Evolutionary conservation across 305 asterid species (phyloP), one percentile per base, ranked within the genome.

Genomic region (Lippia alba): DNA sequence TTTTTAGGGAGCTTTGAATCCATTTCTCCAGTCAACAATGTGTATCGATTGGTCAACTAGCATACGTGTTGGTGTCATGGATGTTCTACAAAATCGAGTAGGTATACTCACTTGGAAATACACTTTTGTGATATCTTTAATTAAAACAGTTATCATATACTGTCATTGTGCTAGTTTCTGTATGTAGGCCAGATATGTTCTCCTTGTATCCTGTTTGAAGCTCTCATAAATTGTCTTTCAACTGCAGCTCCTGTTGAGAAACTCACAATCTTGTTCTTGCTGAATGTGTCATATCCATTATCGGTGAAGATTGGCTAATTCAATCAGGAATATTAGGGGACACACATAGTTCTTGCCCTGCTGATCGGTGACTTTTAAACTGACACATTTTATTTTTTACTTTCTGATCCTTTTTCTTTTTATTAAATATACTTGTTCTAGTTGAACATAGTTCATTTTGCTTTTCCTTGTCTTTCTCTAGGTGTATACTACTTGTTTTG

Each of bases 241-340:
- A 67, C 67, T 85, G 82, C 85, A 94, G 99, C 84, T 69, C 89
- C 96, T 73, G 82, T 81, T 64, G 86, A 83, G 69, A 94, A 82
- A 81, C 83, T 88, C 90, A 87, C 80, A 94, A 98, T 75, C 98
- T 92, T 72, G 74, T 80, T 75, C 82, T 92, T 77, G 91, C 96
- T 30, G 96, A 94, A 78, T 53, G 78, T 76, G 83, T 74, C 78
- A 76, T 90, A 53, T 87, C 94, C 70, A 80, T 84, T 77, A 83
- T 82, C 75, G 96, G 98, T 5, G 98, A 90, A 81, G 87, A 81
- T 66, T 94, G 99, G 98, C 82, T 94, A 48, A 78, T 85, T 61
- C 90, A 87, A 64, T 78, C 83, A 5, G 79, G 82, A 36, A 77
- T 69, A 72, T 79, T 85, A 57, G 85, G 86, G 12, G 83, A 70